Percentiles rank a stretch among this genome's conserved stretches.
These are phyloP conservation scores for Pythium plurisporium DNA, from an alignment of 352 stramenopile species.

Conservation along the genomic window DNA sequence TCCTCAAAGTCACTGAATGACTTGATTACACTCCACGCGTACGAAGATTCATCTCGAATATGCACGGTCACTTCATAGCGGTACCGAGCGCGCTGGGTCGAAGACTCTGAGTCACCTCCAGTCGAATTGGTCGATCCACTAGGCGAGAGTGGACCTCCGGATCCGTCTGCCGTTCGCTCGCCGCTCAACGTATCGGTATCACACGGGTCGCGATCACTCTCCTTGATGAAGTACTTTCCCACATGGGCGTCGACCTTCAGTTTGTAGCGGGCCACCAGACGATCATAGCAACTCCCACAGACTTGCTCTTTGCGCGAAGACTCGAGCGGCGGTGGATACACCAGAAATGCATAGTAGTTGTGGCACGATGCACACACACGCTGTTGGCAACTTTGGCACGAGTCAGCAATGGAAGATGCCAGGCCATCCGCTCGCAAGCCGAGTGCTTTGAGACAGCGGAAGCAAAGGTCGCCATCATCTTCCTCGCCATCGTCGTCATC, in stretches of 20 bases:
- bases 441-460: conserved; percentile 49
- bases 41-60: conserved; percentile 43
- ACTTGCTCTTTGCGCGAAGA: conserved; percentile 56
- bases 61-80: conserved; percentile 62
- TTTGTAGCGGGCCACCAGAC: conserved; percentile 60
- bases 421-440: not conserved
- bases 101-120: not conserved
- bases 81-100: conserved; percentile 10
- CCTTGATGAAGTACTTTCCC: conserved; percentile 63
- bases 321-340: conserved; percentile 62
- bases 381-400: conserved; percentile 60
- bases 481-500: conserved; percentile 44
- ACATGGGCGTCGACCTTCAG: conserved; percentile 63
- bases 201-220: conserved; percentile 15
- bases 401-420: not conserved
- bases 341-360: conserved; percentile 60
- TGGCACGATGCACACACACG: conserved; percentile 55
- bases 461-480: conserved; percentile 57
- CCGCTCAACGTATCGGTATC: not conserved
- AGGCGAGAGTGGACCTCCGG: not conserved
- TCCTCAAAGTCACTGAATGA: conserved; percentile 65
- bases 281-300: conserved; percentile 64
- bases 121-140: not conserved
- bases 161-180: not conserved
- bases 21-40: conserved; percentile 68